These are phyloP conservation scores for Karstenula rhodostoma DNA, from an alignment of 2,329 filamentous ascomycete genomes.

Conservation along the genomic window DNA sequence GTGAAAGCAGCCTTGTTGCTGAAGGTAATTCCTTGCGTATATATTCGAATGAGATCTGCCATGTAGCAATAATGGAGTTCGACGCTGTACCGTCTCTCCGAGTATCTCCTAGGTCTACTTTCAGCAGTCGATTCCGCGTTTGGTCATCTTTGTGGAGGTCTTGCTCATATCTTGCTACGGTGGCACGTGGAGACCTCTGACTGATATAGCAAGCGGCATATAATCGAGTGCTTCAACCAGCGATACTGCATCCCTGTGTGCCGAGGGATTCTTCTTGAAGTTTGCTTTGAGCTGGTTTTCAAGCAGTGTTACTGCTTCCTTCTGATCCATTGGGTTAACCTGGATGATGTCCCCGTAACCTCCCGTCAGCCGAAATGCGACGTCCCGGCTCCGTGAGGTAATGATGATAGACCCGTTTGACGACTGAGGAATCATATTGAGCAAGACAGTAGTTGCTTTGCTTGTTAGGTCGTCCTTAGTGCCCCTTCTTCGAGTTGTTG, in stretches of 20 bases:
- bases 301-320: conserved; percentile 31
- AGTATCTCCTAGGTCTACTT: conserved; percentile 35
- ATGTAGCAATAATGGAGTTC: conserved; percentile 48
- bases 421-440: too few species aligned
- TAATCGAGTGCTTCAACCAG: conserved; percentile 35
- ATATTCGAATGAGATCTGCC: conserved; percentile 41
- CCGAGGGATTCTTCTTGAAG: too few species aligned
- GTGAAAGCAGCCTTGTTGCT: conserved; percentile 54
- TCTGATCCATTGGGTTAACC: conserved; percentile 34
- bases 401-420: conserved; percentile 27
- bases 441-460: too few species aligned
- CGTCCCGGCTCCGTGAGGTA: conserved; percentile 25
- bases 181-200: conserved; percentile 16
- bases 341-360: conserved; percentile 22
- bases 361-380: conserved; percentile 24
- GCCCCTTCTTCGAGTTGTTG: too few species aligned
- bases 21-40: conserved; percentile 24
- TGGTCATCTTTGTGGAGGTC: conserved; percentile 48
- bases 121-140: conserved; percentile 28
- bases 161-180: conserved; percentile 47
- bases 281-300: conserved; percentile 27
- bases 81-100: conserved; percentile 41
- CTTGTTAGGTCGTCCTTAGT: conserved; percentile 21
- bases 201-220: conserved; percentile 49
- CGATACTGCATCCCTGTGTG: too few species aligned